Base-by-base conservation (phyloP, 2,329 filamentous ascomycete genomes). In the Hirsutella thompsonii region DNA sequence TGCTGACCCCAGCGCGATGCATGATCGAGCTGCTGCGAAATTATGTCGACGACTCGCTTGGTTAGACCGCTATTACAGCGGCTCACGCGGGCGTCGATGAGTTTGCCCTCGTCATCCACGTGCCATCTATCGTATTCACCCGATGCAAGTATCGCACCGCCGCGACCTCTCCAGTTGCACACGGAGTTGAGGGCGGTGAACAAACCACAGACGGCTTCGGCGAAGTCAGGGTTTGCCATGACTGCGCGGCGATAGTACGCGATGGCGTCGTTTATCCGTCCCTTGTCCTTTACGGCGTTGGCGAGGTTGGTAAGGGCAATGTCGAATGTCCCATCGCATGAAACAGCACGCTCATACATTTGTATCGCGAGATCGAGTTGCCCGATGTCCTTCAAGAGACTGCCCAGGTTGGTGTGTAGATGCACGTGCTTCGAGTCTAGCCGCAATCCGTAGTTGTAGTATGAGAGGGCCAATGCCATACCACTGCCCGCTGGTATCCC, bases 221-320 rank as follows among this genome's bases (percentile, higher is more conserved):
- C 87, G 62, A 98, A 98, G 28, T 94, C 83, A 0, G 92, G 90
- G 51, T 92, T 98, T n/a, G 89, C 79, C 28, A 74, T 72, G 9
- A 98, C 90, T 32, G 92, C 92, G 47, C 89, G 78, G 53, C 79
- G 85, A 65, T 98, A 98, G 58, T 93, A 96, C 20, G 68, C 66
- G 44, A 98, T 96, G 1, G 92, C 92, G 56, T 98, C 92, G 42
- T 79, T 83, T 49, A 96, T 86, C 35, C 85, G 79, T 2, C 92
- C 92, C 51, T 93, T 87, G 58, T 98, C 92, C 60, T 98, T 98
- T 49, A 98, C 89, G 8, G 92, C 92, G 58, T 98, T 98, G 42
- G 92, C 92, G 19, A 98, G 70, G 54, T 98, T 98, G 4, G 92
- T 94, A 42, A 98, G 67, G 28, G 92, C 92, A 54, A 98, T 98